These are phyloP conservation scores for Solanum boliviense DNA, from an alignment of 257 asterid species.

Conservation along the genomic window DNA sequence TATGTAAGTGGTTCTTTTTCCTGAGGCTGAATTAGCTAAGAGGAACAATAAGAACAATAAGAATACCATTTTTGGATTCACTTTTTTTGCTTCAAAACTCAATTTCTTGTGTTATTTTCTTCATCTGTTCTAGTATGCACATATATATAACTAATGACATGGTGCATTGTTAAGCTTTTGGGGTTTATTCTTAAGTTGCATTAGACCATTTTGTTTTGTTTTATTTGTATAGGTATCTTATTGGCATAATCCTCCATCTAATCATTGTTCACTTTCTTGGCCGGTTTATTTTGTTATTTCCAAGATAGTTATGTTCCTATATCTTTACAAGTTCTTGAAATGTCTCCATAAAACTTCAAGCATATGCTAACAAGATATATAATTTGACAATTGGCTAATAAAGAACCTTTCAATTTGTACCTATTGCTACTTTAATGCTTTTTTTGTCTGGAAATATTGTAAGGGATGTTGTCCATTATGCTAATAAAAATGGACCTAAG, in stretches of 20 bases:
- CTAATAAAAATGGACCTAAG: background rate
- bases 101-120: background rate
- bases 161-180: background rate
- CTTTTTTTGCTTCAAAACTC: background rate
- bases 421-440: background rate
- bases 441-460: background rate
- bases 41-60: no score
- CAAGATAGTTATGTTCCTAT: background rate
- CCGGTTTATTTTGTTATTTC: background rate
- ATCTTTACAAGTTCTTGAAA: background rate
- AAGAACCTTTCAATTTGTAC: background rate
- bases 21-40: no score
- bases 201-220: background rate
- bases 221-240: background rate
- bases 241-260: background rate
- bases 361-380: background rate
- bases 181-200: background rate
- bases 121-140: background rate
- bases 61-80: no score
- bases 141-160: background rate
- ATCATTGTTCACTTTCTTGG: background rate
- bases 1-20: no score
- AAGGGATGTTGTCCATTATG: background rate
- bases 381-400: background rate
- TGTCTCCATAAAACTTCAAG: background rate